Evolutionary conservation across 192 early-diverging fungal species (phyloP).

Genomic region (Paraglomus occultum): DNA sequence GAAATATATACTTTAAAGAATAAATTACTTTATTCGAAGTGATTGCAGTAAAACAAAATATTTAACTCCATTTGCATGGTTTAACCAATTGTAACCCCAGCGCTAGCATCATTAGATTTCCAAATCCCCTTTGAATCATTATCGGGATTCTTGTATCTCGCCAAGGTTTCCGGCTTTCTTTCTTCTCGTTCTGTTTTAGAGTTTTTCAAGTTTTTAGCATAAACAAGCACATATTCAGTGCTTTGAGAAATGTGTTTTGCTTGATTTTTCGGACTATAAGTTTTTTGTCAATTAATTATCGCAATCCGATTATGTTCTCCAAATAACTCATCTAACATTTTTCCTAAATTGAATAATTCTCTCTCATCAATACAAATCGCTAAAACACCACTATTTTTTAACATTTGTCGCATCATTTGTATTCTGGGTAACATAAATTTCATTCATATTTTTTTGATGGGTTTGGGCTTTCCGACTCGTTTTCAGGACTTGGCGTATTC

Average conservation of each 20-base stretch:
- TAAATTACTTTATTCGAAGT: no score
- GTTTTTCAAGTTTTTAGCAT: conserved; percentile 12
- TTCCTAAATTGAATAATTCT: conserved; percentile 13
- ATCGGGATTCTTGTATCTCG: background rate
- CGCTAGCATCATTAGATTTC: background rate
- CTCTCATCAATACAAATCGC: conserved; percentile 13
- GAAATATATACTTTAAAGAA: no score
- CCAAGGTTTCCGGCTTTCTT: background rate
- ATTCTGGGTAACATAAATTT: conserved; percentile 18
- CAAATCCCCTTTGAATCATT: background rate
- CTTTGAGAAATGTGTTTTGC: background rate
- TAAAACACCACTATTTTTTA: conserved; percentile 17
- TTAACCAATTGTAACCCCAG: no score
- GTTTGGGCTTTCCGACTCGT: no score
- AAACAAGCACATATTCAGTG: conserved; percentile 12
- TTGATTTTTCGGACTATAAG: background rate
- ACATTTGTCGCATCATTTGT: conserved; percentile 15
- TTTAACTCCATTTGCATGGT: no score
- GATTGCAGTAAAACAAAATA: no score
- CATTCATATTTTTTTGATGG: no score
- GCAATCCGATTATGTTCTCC: conserved; percentile 10
- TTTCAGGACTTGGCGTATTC: no score
- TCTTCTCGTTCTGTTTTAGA: background rate
- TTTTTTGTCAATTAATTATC: conserved; percentile 20
- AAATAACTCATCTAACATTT: conserved; percentile 22